Percentiles rank a stretch among this genome's conserved stretches.
phyloP scores from a whole-genome alignment of 2,329 filamentous ascomycete genomes.

The Hymenotorrendiella dingleyae region DNA sequence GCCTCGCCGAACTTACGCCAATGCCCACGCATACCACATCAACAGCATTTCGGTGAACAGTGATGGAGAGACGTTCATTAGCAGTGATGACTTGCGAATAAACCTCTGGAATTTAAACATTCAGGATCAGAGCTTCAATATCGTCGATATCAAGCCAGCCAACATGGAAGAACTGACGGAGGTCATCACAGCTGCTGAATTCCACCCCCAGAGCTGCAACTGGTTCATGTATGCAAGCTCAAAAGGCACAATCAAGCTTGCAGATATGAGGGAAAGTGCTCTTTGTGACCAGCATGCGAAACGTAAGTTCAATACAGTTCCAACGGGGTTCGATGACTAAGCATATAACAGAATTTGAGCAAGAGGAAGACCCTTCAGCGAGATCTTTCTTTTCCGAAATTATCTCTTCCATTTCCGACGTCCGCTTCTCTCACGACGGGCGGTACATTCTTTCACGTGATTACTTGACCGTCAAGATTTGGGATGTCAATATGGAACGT shows the following conservation, averaged over 20 bases:
- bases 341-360: conserved; percentile 76
- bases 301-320: conserved; percentile 44
- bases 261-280: conserved; percentile 96
- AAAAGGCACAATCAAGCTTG: conserved; percentile 97
- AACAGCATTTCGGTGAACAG: conserved; percentile 99
- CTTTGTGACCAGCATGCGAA: conserved; percentile 95
- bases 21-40: conserved; percentile 98
- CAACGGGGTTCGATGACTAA: conserved; percentile 8
- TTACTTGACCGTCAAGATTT: conserved; percentile 98
- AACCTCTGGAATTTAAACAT: conserved; percentile 99
- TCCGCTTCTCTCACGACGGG: conserved; percentile 93
- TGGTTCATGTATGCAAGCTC: conserved; percentile 99
- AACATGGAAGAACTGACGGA: conserved; percentile 99
- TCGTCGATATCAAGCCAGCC: conserved; percentile 98
- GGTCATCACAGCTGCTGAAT: conserved; percentile 96
- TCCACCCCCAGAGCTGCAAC: conserved; percentile 95
- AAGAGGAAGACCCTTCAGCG: conserved; percentile 96
- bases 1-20: conserved; percentile 91
- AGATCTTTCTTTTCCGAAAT: conserved; percentile 99
- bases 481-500: conserved; percentile 99
- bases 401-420: conserved; percentile 97
- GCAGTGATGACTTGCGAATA: conserved; percentile 94
- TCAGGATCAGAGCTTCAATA: conserved; percentile 99
- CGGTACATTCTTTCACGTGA: conserved; percentile 96
- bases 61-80: conserved; percentile 98